Percentiles rank a stretch among this genome's conserved stretches.
These are phyloP conservation scores for Aphelidium insulamus DNA, from an alignment of 371 early-diverging fungal genomes.

Conservation along the genomic window DNA sequence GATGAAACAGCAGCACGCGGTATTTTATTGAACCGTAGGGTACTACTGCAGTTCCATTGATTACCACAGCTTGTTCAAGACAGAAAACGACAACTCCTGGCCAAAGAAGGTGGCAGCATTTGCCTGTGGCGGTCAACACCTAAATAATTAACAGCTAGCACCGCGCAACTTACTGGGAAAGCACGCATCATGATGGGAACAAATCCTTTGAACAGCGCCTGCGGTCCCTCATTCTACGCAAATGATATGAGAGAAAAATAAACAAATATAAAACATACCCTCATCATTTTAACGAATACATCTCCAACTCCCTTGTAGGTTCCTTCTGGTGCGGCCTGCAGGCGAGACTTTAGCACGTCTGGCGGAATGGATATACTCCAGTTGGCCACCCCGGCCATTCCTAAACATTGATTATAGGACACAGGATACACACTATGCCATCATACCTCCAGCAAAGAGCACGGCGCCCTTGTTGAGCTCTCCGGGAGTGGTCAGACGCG, in stretches of 20 bases:
- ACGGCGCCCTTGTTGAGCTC: constrained; percentile 52
- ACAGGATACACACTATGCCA: background rate
- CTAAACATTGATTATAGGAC: background rate
- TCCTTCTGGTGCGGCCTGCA: constrained; percentile 85
- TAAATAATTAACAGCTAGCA: background rate
- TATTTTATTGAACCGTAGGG: no score
- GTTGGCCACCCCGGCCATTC: constrained; percentile 60
- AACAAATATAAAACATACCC: no score
- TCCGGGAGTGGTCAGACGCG: constrained; percentile 49
- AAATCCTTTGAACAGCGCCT: constrained; percentile 85
- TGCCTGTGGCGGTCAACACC: constrained; percentile 5
- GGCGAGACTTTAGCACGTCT: constrained; percentile 89
- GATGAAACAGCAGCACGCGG: no score
- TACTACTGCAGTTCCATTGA: no score
- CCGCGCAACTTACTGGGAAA: constrained; percentile 79
- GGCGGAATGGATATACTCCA: constrained; percentile 76
- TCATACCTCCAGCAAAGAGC: constrained; percentile 76
- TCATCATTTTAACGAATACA: constrained; percentile 57
- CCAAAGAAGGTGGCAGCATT: constrained; percentile 42
- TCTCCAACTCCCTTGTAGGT: constrained; percentile 61
- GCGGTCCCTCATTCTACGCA: constrained; percentile 54
- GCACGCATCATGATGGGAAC: constrained; percentile 88
- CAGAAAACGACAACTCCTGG: constrained; percentile 33
- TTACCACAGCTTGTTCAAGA: constrained; percentile 42
- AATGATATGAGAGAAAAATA: no score